Percentiles rank a stretch among this genome's conserved stretches.
These are phyloP conservation scores for Naganishia randhawae DNA, from an alignment of 768 basidiomycete species.

Conservation along the genomic window DNA sequence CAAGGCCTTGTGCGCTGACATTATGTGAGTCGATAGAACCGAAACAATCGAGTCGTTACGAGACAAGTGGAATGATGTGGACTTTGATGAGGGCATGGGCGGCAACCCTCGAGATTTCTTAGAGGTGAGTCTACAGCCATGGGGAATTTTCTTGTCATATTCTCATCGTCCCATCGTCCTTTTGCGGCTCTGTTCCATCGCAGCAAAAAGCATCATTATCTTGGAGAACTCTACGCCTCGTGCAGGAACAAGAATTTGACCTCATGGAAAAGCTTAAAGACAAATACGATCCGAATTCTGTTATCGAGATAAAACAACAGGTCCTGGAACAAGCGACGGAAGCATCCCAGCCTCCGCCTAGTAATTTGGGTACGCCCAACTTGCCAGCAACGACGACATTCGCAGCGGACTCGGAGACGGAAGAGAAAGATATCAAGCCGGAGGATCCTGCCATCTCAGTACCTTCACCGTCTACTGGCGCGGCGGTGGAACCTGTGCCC, in stretches of 20 bases:
- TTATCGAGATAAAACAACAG: constrained; percentile 5
- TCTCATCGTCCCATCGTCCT: background rate
- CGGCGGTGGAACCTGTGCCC: background rate
- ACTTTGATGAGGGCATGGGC: constrained; percentile 10
- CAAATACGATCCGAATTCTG: constrained; percentile 11
- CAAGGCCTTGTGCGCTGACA: background rate
- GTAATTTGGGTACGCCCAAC: constrained; percentile 9
- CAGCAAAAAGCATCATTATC: constrained; percentile 21
- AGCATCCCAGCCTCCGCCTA: background rate
- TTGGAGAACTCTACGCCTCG: constrained; percentile 11
- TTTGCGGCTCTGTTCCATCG: background rate
- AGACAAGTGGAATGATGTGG: constrained; percentile 5
- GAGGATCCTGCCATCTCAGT: too few species aligned
- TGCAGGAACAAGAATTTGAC: constrained; percentile 12
- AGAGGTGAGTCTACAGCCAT: constrained; percentile 1
- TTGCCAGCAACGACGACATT: constrained; percentile 3
- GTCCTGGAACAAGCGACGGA: background rate
- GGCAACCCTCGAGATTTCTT: constrained; percentile 3
- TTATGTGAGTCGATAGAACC: background rate
- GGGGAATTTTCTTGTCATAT: too few species aligned
- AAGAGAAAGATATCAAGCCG: constrained; percentile 2
- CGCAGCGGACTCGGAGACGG: constrained; percentile 4
- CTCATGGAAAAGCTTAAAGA: constrained; percentile 16
- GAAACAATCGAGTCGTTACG: background rate
- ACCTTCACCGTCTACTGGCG: background rate